Percentiles rank a stretch among this genome's conserved stretches.
These are phyloP conservation scores for Cutaneotrichosporon cyanovorans DNA, from an alignment of 1,284 basidiomycete genomes.

Conservation along the genomic window DNA sequence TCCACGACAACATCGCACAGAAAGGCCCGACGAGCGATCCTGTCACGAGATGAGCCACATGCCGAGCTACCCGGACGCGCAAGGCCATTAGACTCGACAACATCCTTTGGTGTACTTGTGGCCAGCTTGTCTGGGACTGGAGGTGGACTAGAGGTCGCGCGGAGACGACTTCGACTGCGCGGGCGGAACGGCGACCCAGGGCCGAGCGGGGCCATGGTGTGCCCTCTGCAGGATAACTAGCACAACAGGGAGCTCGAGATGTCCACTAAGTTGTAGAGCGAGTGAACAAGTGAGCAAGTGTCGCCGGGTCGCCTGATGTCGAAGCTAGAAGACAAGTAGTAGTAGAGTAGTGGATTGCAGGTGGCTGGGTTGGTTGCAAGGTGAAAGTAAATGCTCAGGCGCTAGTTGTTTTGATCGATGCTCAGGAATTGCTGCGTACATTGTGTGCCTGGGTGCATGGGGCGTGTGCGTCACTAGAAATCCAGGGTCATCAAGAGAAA, in stretches of 20 bases:
- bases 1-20: conserved; percentile 41
- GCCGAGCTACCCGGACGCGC: conserved; percentile 31
- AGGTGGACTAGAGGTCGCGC: conserved; percentile 5
- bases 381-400: too few species aligned
- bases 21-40: conserved; percentile 36
- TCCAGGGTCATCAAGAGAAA: too few species aligned
- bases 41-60: conserved; percentile 11
- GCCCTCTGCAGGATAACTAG: neutral
- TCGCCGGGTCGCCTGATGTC: too few species aligned
- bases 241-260: neutral
- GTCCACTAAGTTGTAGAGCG: neutral
- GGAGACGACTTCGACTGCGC: conserved; percentile 7
- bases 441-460: too few species aligned
- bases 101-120: conserved; percentile 5
- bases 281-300: neutral
- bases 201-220: conserved; percentile 13
- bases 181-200: conserved; percentile 15
- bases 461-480: too few species aligned
- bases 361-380: too few species aligned
- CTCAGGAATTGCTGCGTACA: too few species aligned
- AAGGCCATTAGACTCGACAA: conserved; percentile 39
- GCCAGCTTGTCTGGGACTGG: conserved; percentile 9
- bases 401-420: too few species aligned
- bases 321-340: too few species aligned
- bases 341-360: too few species aligned